phyloP scores from a whole-genome alignment of 1,284 basidiomycete genomes.

The Microstroma glucosiphilum region DNA sequence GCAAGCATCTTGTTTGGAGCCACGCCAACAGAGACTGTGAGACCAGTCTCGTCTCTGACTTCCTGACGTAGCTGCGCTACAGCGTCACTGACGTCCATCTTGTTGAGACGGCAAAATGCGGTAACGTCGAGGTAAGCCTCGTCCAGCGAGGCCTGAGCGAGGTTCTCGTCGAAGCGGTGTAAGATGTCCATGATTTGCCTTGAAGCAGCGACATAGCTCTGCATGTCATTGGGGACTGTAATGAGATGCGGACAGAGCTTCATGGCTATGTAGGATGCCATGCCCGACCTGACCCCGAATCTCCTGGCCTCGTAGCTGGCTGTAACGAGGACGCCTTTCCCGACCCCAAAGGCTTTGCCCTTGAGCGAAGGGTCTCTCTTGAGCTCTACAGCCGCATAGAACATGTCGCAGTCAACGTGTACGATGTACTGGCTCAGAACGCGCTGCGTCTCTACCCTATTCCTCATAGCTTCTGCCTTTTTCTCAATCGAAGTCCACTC shows the following conservation, averaged over 20 bases:
- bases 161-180: constrained; percentile 70
- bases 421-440: constrained; percentile 78
- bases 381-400: constrained; percentile 56
- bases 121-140: constrained; percentile 72
- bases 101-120: constrained; percentile 64
- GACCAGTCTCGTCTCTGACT: constrained; percentile 50
- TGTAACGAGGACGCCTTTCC: constrained; percentile 43
- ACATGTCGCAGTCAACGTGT: constrained; percentile 58
- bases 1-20: constrained; percentile 58
- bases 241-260: constrained; percentile 90
- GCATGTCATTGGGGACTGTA: constrained; percentile 56
- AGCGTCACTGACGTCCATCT: constrained; percentile 65
- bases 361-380: constrained; percentile 69
- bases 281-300: constrained; percentile 66
- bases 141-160: constrained; percentile 74
- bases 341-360: constrained; percentile 54
- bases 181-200: constrained; percentile 56
- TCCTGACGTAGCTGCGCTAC: constrained; percentile 55
- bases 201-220: constrained; percentile 44
- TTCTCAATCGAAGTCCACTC: constrained; percentile 30
- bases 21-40: constrained; percentile 80
- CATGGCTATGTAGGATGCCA: constrained; percentile 75
- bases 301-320: constrained; percentile 41
- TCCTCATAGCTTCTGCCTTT: constrained; percentile 34
- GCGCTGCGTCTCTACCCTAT: constrained; percentile 67